phyloP scores from a whole-genome alignment of 1,284 basidiomycete genomes.

The Naganishia albida region DNA sequence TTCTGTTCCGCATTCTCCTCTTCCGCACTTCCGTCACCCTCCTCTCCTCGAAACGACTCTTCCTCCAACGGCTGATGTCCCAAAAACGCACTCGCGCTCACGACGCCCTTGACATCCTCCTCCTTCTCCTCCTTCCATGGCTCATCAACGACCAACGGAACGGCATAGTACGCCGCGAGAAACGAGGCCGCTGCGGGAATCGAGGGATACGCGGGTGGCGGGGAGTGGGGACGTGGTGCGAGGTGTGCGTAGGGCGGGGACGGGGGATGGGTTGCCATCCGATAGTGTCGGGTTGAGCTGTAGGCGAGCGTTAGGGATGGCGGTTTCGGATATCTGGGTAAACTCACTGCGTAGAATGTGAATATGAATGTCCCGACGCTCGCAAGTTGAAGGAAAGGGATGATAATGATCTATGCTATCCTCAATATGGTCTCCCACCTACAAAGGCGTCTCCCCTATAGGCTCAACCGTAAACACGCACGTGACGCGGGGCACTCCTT shows the following conservation, averaged over 20 bases:
- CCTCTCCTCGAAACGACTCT: no score
- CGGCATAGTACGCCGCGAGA: conserved; percentile 21
- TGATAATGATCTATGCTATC: no score
- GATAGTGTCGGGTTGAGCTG: background rate
- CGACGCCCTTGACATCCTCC: background rate
- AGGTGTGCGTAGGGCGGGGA: conserved; percentile 18
- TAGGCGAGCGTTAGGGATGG: no score
- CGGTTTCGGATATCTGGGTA: background rate
- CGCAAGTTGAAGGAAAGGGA: no score
- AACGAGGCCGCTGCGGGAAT: conserved; percentile 8
- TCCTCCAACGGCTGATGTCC: background rate
- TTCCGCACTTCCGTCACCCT: background rate
- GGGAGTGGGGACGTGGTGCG: conserved; percentile 8
- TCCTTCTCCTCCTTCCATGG: background rate
- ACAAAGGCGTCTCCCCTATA: background rate
- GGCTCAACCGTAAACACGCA: background rate
- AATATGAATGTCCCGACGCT: no score
- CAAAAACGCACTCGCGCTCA: conserved; percentile 19
- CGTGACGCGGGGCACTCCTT: no score
- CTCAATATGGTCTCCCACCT: no score
- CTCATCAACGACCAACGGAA: conserved; percentile 4
- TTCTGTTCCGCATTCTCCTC: background rate
- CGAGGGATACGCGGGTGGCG: background rate
- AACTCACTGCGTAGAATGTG: no score
- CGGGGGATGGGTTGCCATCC: conserved; percentile 25